These are phyloP conservation scores for Murraya paniculata DNA, from an alignment of 345 rosid species.

Conservation along the genomic window DNA sequence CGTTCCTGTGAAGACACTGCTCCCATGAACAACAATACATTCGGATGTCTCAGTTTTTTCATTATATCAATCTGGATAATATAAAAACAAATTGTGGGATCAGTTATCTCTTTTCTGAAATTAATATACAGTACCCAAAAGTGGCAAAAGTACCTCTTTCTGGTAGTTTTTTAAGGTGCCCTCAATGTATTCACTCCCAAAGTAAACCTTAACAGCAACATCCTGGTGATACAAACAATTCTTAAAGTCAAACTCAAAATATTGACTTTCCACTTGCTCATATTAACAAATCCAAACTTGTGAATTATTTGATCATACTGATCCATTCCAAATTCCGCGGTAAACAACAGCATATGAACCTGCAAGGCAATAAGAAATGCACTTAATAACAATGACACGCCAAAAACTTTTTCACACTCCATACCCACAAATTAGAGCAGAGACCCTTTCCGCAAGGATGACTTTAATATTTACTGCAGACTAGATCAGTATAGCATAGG, in stretches of 20 bases:
- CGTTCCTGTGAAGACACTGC: slow-evolving; percentile 72
- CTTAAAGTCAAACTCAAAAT: neutral
- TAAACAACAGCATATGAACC: slow-evolving; percentile 78
- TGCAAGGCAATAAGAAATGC: slow-evolving; percentile 23
- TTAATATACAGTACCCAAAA: neutral
- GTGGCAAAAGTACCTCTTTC: slow-evolving; percentile 60
- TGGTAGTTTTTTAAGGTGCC: slow-evolving; percentile 56
- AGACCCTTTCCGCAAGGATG: neutral
- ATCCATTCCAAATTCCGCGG: slow-evolving; percentile 82
- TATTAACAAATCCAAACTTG: slow-evolving; percentile 2
- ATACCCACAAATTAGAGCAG: neutral
- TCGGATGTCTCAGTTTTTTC: slow-evolving; percentile 89
- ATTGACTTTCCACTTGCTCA: neutral
- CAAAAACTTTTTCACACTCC: neutral
- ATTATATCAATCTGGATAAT: slow-evolving; percentile 62
- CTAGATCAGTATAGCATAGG: neutral
- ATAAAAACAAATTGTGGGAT: neutral
- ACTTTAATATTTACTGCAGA: neutral
- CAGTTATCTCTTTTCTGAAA: neutral
- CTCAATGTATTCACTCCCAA: slow-evolving; percentile 54
- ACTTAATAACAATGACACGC: neutral
- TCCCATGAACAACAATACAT: slow-evolving; percentile 91
- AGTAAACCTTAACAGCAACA: slow-evolving; percentile 84
- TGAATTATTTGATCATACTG: slow-evolving; percentile 40
- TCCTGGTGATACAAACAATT: slow-evolving; percentile 42